A percentile compares a stretch with the other conserved stretches of the same genome.
Conservation (phyloP, 495 filamentous ascomycete genomes). For the Penicillium ochrochloron region DNA sequence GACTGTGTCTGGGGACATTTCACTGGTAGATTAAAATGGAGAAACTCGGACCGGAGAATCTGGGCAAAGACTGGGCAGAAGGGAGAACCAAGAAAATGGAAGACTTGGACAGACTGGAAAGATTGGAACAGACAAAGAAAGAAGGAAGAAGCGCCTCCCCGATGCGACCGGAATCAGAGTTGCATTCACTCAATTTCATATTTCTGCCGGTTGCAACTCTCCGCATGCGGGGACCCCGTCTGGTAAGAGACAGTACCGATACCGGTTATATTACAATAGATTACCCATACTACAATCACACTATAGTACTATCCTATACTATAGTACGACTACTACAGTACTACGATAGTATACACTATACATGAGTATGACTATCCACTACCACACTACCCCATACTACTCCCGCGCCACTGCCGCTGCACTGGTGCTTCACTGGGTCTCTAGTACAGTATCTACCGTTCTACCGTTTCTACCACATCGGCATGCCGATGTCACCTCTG, state of each 20-base stretch:
- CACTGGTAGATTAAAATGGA: neutral
- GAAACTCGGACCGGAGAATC: neutral
- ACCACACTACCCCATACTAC: conserved; percentile 1
- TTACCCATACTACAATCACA: neutral
- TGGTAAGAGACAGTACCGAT: neutral
- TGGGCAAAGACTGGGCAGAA: conserved; percentile 1
- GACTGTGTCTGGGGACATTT: neutral
- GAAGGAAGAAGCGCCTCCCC: neutral
- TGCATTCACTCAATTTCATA: too few species aligned
- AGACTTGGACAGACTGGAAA: neutral
- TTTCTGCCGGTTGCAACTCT: conserved; percentile 18
- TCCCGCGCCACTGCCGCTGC: conserved; percentile 6
- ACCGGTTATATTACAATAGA: neutral
- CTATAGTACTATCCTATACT: neutral
- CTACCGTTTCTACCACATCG: conserved; percentile 29
- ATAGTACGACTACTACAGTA: neutral
- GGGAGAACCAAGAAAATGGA: neutral
- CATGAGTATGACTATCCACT: neutral
- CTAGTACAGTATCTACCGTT: too few species aligned
- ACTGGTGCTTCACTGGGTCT: neutral
- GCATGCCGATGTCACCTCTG: conserved; percentile 36
- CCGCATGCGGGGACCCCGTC: conserved; percentile 20
- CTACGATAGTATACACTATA: neutral
- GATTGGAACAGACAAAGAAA: neutral
- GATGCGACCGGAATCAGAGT: conserved; percentile 27